These are phyloP conservation scores for Lagenaria siceraria DNA, from an alignment of 306 rosid species.

Conservation along the genomic window DNA sequence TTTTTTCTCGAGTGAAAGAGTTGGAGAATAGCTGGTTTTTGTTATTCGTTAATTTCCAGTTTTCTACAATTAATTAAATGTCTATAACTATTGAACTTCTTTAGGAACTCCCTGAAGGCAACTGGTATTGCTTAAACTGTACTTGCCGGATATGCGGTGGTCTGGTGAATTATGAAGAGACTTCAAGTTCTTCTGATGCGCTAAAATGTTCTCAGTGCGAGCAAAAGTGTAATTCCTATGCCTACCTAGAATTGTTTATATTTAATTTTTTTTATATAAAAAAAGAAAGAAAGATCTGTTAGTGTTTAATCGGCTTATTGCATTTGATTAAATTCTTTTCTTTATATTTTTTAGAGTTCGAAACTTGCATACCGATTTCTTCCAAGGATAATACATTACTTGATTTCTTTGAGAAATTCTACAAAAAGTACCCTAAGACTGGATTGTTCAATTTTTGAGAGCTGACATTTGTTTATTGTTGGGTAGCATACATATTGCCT, in stretches of 20 bases:
- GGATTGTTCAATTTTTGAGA: background rate
- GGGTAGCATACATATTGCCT: background rate
- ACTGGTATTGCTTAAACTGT: conserved; percentile 88
- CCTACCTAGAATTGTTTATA: background rate
- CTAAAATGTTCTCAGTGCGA: conserved; percentile 84
- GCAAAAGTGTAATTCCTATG: conserved; percentile 57
- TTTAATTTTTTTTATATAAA: background rate
- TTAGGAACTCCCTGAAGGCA: conserved; percentile 95
- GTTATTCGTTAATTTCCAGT: conserved; percentile 7
- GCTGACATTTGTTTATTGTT: background rate
- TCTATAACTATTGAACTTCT: conserved; percentile 16
- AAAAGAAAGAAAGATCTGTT: background rate
- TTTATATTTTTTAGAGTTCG: background rate
- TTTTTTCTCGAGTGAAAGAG: background rate
- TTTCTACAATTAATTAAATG: conserved; percentile 9
- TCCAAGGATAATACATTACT: background rate
- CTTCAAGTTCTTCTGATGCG: conserved; percentile 39
- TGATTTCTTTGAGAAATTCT: background rate
- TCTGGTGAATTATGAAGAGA: conserved; percentile 51
- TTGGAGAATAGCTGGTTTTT: background rate
- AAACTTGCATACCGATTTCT: background rate
- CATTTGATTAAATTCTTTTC: background rate
- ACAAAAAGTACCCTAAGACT: background rate
- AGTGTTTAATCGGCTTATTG: background rate
- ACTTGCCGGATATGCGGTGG: conserved; percentile 77